Base-by-base conservation (phyloP, 495 filamentous ascomycete genomes). In the Aspergillus indologenus region DNA sequence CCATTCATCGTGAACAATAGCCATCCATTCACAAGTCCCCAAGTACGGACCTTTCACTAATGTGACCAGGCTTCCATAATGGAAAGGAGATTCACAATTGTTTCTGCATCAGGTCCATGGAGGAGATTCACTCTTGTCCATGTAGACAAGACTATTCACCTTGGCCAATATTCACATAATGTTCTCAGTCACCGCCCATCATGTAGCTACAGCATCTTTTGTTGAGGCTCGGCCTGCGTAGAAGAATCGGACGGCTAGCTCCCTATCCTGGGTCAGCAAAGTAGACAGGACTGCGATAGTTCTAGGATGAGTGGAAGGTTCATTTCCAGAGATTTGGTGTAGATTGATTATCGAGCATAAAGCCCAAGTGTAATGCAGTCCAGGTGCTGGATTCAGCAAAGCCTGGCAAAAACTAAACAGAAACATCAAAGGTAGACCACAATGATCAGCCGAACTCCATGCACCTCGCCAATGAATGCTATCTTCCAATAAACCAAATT, bases 391-490 rank as follows among this genome's bases (percentile, higher is more conserved):
- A n/a, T n/a, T n/a, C n/a, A n/a, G n/a, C n/a, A n/a, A n/a, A n/a
- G n/a, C n/a, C n/a, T n/a, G 9, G 26, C 26, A 29, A 29, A 9
- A 29, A 9, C 26, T 29, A 9, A 29, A 29, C 26, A 29, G 26
- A n/a, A 29, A 29, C 9, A 29, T 29, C 9, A 29, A 29, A 29
- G 9, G 26, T 9, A n/a, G n/a, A n/a, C n/a, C n/a, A n/a, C n/a
- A n/a, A n/a, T n/a, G n/a, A n/a, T n/a, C n/a, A n/a, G n/a, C 26
- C 29, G 12, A 42, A 26, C 29, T n/a, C 23, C 51, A 21, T 56
- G 53, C 40, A 31, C 5, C 42, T 24, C 20, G 22, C 23, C 9
- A 29, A 29, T 58, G 56, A 47, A 45, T 52, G 56, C 6, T 40
- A 40, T 2, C 12, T 40, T 14, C 34, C 34, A 40, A 40, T 9